phyloP scores from a whole-genome alignment of 1,139 yeast species.

The Yamadazyma blattariae region DNA sequence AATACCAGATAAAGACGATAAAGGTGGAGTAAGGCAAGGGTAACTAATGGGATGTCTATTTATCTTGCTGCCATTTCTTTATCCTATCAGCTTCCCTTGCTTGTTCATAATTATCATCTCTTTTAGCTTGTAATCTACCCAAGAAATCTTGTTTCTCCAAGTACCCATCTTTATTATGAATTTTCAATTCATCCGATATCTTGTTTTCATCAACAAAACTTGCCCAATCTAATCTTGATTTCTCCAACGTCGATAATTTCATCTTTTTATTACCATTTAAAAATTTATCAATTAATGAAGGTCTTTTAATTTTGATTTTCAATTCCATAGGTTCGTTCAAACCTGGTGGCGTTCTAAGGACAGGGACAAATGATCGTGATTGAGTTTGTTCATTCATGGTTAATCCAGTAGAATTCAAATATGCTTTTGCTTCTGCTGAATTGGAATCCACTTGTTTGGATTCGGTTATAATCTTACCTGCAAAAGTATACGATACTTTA shows the following conservation, averaged over 20 bases:
- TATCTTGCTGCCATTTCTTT: slow-evolving; percentile 25
- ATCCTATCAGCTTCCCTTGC: slow-evolving; percentile 28
- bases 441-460: slow-evolving; percentile 70
- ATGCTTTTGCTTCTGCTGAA: slow-evolving; percentile 88
- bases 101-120: slow-evolving; percentile 61
- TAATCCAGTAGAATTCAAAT: slow-evolving; percentile 49
- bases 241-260: slow-evolving; percentile 87
- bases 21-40: too few species aligned
- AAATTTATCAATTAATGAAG: slow-evolving; percentile 70
- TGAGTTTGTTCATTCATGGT: slow-evolving; percentile 10
- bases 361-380: slow-evolving; percentile 31
- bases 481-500: slow-evolving; percentile 79
- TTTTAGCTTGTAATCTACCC: slow-evolving; percentile 65
- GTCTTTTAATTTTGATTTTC: slow-evolving; percentile 55
- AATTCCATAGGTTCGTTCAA: slow-evolving; percentile 29
- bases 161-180: slow-evolving; percentile 81
- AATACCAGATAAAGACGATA: too few species aligned
- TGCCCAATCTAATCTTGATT: slow-evolving; percentile 93
- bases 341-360: slow-evolving; percentile 36
- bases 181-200: slow-evolving; percentile 74
- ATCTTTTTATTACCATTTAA: slow-evolving; percentile 40
- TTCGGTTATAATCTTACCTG: slow-evolving; percentile 79
- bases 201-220: slow-evolving; percentile 87
- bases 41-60: too few species aligned
- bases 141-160: slow-evolving; percentile 90